Base-by-base conservation (phyloP, 331 rosid species). In the Pyracantha coccinea region DNA sequence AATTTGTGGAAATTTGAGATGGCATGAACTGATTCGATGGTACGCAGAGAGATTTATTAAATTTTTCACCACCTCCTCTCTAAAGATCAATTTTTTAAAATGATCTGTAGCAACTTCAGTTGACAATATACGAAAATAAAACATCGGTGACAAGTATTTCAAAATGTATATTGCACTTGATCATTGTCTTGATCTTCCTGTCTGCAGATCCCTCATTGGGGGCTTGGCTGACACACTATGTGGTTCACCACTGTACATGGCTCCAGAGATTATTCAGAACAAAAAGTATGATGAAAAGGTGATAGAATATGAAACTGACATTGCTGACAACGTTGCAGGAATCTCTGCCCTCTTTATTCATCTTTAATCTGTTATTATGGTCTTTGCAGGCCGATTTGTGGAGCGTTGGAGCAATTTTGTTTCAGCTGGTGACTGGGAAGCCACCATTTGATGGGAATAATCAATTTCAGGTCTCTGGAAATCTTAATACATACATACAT, bases 181-280 rank as follows among this genome's bases (percentile, higher is more conserved):
- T 72, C 62, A 62, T 71, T 72, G 83, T 58, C 66, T 77, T 78
- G 74, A 68, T 50, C 71, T 27, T 57, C 66, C 55, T 44, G 44
- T 76, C 72, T 66, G 3, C 86, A 95, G 99, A 93, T 89, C 97
- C 65, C 93, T 95, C 57, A 79, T 83, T 52, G 87, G 84, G 71
- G 81, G 83, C 28, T 79, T 95, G 86, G 99, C 99, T 3, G 97
- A 95, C 79, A 92, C 99, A 44, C 79, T 85, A 8, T 95, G 99
- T 58, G 99, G 99, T 82, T 92, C 99, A 69, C 99, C 99, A 23
- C 85, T 92, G 68, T 95, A 95, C 84, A 95, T 95, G 99, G 99
- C 99, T 77, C 99, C 99, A 4, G 99, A 95, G 86, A 95, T 95
- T 71, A 86, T 92, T 75, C 86, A 58, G 70, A 86, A 84, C 67